Evolutionary conservation across 1,139 yeast genomes (phyloP).

Genomic region (Geotrichum klebahnii): DNA sequence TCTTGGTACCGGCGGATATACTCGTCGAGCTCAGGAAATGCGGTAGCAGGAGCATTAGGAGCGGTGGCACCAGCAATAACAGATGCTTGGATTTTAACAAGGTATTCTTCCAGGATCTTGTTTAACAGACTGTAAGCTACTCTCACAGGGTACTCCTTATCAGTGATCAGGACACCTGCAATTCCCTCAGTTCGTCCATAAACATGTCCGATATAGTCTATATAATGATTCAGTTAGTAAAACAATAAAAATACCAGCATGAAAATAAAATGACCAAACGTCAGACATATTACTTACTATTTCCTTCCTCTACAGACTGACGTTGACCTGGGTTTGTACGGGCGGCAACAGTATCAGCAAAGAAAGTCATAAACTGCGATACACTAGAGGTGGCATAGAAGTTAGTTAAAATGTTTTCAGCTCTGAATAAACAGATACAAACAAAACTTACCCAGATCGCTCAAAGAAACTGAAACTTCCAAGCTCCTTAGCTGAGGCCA

Average conservation of each 20-base stretch:
- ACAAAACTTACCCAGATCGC: conserved; percentile 46
- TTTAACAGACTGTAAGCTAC: conserved; percentile 94
- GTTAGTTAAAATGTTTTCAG: not conserved
- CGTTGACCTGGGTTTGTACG: conserved; percentile 88
- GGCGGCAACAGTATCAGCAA: conserved; percentile 82
- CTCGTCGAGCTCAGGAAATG: conserved; percentile 58
- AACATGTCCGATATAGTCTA: conserved; percentile 80
- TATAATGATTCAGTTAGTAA: not conserved
- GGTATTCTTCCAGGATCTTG: conserved; percentile 85
- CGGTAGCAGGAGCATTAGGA: conserved; percentile 38
- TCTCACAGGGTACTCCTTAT: conserved; percentile 91
- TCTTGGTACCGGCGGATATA: conserved; percentile 87
- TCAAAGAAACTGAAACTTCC: conserved; percentile 85
- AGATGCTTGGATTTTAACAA: conserved; percentile 70
- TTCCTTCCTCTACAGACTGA: conserved; percentile 90
- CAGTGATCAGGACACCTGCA: conserved; percentile 90
- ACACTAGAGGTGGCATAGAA: conserved; percentile 28
- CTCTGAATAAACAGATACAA: not conserved
- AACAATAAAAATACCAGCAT: not conserved
- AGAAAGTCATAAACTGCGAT: conserved; percentile 86
- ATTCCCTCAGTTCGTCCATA: conserved; percentile 86
- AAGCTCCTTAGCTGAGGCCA: conserved; percentile 76
- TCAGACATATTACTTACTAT: conserved; percentile 31
- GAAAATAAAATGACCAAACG: not conserved
- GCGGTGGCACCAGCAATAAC: conserved; percentile 62